A percentile compares a stretch with the other conserved stretches of the same genome.
Conservation (phyloP, 306 rosid genomes). For the Quercus rubra region DNA sequence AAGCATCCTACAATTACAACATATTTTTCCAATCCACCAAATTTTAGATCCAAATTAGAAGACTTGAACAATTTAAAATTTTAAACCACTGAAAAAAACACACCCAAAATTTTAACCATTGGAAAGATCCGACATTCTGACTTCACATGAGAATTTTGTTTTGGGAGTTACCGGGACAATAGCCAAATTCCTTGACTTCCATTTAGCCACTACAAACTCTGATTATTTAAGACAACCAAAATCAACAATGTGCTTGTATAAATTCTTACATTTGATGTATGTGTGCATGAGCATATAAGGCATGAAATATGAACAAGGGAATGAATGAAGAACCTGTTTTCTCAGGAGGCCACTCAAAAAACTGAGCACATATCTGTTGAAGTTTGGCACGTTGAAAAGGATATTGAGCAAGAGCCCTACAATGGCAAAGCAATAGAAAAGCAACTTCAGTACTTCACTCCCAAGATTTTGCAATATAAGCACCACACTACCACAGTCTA, state of each 20-base stretch:
- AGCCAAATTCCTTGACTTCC: neutral
- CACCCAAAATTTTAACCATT: neutral
- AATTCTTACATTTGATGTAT: neutral
- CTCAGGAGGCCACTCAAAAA: constrained; percentile 67
- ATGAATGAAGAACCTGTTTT: constrained; percentile 59
- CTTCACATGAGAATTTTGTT: neutral
- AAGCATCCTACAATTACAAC: neutral
- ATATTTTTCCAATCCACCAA: neutral
- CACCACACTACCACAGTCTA: neutral
- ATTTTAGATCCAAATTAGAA: neutral
- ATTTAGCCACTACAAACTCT: neutral
- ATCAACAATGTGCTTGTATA: neutral
- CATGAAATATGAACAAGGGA: constrained; percentile 9
- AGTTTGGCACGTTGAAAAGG: constrained; percentile 56
- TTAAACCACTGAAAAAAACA: neutral
- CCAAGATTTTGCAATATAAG: neutral
- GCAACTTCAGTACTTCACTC: neutral
- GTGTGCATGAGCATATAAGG: neutral
- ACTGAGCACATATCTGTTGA: constrained; percentile 55
- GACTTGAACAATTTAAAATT: neutral
- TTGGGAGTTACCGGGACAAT: neutral
- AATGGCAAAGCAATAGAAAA: constrained; percentile 15
- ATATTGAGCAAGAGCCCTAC: constrained; percentile 57
- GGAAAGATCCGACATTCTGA: neutral
- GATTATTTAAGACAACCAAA: neutral